Evolutionary conservation across 441 rosid species (phyloP), one percentile per base, ranked within the genome.

Genomic region (Erodium texanum): DNA sequence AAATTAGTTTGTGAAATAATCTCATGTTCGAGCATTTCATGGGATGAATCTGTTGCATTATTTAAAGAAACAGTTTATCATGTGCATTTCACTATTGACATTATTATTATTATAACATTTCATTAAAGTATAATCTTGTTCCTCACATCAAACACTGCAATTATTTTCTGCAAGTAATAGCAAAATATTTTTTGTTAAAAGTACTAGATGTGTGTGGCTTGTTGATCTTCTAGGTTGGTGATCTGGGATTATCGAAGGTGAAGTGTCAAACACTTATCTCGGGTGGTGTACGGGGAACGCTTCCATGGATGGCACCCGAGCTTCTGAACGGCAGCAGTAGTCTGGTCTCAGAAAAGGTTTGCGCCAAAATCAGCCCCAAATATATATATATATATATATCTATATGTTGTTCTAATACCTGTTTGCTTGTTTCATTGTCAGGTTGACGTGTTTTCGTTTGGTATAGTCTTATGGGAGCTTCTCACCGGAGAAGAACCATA

Each of bases 361-460:
- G 74, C 20, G 24, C 24, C 20, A 9, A 50, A 16, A 3, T 50
- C 3, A 6, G 2, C 18, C 58, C 19, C 20, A 29, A 29, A 29
- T 7, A 29, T 29, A 3, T n/a, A n/a, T n/a, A n/a, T n/a, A n/a
- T n/a, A n/a, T n/a, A 12, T 45, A 3, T 50, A 16, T 8, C 22
- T 6, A 50, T 16, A 5, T 5, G 58, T 16, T 5, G 12, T 54
- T 19, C 24, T 19, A 16, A 50, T 50, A 50, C 58, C 58, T 16
- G 16, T 19, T 14, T 45, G 16, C 14, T 45, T 54, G 61, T 54
- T 18, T 18, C 24, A 16, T 54, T 18, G 3, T 54, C 66, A 87
- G 89, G 89, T 87, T 18, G 92, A 85, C 66, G 89, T 87, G 72
- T 87, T 87, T 81, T 87, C 92, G 36, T 85, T 78, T 27, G 87